Base-by-base conservation (phyloP, 2,329 filamentous ascomycete species). In the Tothia fuscella region DNA sequence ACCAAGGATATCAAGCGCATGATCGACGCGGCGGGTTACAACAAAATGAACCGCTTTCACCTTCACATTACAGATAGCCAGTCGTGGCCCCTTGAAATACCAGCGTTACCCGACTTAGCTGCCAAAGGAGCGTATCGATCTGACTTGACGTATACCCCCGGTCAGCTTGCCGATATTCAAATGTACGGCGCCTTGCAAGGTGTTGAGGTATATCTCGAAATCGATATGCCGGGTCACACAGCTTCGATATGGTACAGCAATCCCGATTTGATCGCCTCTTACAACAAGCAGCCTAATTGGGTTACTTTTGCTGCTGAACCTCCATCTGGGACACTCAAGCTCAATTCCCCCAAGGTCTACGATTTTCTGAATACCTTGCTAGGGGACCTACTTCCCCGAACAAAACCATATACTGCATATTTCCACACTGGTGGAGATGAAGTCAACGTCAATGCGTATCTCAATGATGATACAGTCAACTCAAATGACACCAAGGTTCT, bases 391-490 rank as follows among this genome's bases (percentile, higher is more conserved):
- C 64, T 93, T 41, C 85, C 86, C 12, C 71, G 84, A 21, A 59
- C 87, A 9, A 63, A 67, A 6, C 76, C 79, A 0, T 85, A 84
- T 58, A 70, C 80, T 2, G 64, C 75, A 5, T 76, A 89, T 62
- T 93, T 89, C 66, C 86, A 93, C 62, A 82, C 82, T 1, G 87
- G 87, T 33, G 87, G 87, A 42, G 87, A 93, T 53, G 87, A 93
- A 64, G 76, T 93, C 47, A 89, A 91, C 59, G 69, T 68, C 47
- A 80, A 88, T 52, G 74, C 79, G 40, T 88, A 85, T 54, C 66
- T 66, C 30, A 71, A 89, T 9, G 86, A 93, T 55, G 74, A 79
- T 4, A 81, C 75, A 1, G 76, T 93, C 28, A 59, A 68, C 5
- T 82, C 78, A 24, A 85, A 81, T 55, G 65, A 77, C 41, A 64